A percentile compares a stretch with the other conserved stretches of the same genome.
phyloP scores from a whole-genome alignment of 495 filamentous ascomycete species.

The Penicillium malachiteum region DNA sequence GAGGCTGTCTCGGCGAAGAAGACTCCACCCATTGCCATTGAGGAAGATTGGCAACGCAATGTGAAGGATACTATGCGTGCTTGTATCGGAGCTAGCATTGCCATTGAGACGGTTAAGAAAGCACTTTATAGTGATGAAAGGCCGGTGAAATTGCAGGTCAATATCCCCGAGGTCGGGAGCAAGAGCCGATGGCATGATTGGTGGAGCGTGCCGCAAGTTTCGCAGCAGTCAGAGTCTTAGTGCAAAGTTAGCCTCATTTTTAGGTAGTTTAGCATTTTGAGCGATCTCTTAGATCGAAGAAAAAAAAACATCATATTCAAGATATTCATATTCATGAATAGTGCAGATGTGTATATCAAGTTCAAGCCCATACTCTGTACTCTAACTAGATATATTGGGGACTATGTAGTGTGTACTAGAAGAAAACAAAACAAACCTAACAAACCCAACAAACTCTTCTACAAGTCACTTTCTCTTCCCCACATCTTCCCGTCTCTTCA shows the following conservation, averaged over 20 bases:
- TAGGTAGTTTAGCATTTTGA: background rate
- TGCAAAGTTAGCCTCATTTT: background rate
- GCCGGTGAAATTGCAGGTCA: slow-evolving; percentile 43
- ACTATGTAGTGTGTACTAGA: too few relatives aligned
- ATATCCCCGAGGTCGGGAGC: slow-evolving; percentile 52
- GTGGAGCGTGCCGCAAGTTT: slow-evolving; percentile 74
- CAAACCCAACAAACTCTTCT: too few relatives aligned
- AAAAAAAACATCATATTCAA: too few relatives aligned
- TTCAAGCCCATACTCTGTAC: too few relatives aligned
- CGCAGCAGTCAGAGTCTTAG: slow-evolving; percentile 10
- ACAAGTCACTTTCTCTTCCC: too few relatives aligned
- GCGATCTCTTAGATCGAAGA: background rate
- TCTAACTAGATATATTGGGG: too few relatives aligned
- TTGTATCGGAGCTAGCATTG: slow-evolving; percentile 65
- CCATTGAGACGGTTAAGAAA: slow-evolving; percentile 57
- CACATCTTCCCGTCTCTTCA: too few relatives aligned
- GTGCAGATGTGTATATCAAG: too few relatives aligned
- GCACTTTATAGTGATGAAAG: slow-evolving; percentile 22
- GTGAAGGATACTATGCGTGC: slow-evolving; percentile 60
- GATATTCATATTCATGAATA: too few relatives aligned
- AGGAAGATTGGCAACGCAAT: slow-evolving; percentile 58
- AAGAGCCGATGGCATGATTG: slow-evolving; percentile 65
- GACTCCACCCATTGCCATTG: slow-evolving; percentile 47
- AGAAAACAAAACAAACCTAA: too few relatives aligned
- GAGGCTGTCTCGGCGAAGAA: slow-evolving; percentile 27